Evolutionary conservation across 164 flowering plant species (phyloP).

Genomic region (Buxus sempervirens): DNA sequence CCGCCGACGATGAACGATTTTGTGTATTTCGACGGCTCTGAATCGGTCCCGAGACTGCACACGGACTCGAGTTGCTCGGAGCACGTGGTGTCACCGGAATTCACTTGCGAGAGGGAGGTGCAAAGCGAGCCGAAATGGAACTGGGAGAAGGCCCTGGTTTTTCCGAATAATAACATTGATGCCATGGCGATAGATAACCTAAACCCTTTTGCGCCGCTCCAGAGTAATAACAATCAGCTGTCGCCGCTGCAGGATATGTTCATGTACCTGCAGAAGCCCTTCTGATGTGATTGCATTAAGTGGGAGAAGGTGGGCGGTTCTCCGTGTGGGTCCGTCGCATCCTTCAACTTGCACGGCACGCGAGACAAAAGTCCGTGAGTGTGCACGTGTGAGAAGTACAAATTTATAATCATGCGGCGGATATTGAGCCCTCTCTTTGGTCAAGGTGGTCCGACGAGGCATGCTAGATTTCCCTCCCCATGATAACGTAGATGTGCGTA

Average conservation of each 20-base stretch:
- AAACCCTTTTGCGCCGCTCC: constrained; percentile 21
- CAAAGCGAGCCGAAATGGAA: constrained; percentile 56
- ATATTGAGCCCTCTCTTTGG: too few species aligned
- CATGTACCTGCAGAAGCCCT: constrained; percentile 50
- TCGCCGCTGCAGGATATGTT: constrained; percentile 58
- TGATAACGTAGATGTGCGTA: background rate
- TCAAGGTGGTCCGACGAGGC: background rate
- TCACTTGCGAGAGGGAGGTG: constrained; percentile 49
- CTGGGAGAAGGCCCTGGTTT: constrained; percentile 26
- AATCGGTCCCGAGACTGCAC: constrained; percentile 54
- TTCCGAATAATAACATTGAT: constrained; percentile 36
- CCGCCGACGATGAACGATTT: constrained; percentile 25
- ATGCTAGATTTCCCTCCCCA: background rate
- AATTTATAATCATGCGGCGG: background rate
- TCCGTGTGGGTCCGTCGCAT: background rate
- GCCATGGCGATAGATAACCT: constrained; percentile 23
- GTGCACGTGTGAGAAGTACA: constrained; percentile 22
- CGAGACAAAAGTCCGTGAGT: constrained; percentile 45
- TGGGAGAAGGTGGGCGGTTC: too few species aligned
- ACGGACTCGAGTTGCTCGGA: constrained; percentile 74
- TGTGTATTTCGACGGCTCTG: constrained; percentile 48
- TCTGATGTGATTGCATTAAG: constrained; percentile 10
- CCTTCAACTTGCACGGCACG: constrained; percentile 15
- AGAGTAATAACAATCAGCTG: constrained; percentile 25
- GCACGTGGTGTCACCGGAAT: constrained; percentile 63